A percentile compares a stretch with the other conserved stretches of the same genome.
Evolutionary conservation across 2,329 filamentous ascomycete genomes (phyloP).

Genomic region (Trichoderma sp.): DNA sequence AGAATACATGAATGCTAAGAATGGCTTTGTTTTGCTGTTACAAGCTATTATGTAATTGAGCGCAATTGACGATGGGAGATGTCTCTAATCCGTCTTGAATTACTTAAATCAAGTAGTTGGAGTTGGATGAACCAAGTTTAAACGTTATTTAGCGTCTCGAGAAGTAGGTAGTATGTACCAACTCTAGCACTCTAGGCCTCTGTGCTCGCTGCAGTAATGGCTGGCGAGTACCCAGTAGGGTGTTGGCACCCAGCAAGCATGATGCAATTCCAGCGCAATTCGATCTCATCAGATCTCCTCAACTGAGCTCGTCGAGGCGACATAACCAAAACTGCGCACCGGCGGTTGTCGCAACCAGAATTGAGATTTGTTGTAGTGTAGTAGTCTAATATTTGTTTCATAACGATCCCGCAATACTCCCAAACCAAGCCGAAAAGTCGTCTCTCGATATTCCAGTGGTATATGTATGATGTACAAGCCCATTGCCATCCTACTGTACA

Average conservation of each 20-base stretch:
- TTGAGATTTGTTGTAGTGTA: slow-evolving; percentile 22
- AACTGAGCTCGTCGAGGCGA: neutral
- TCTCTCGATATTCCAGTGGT: slow-evolving; percentile 22
- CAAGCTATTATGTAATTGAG: neutral
- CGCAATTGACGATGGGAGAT: neutral
- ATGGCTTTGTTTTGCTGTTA: neutral
- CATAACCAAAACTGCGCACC: neutral
- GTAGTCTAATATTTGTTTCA: slow-evolving; percentile 24
- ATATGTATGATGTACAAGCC: slow-evolving; percentile 25
- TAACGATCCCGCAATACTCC: slow-evolving; percentile 25
- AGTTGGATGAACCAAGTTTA: neutral
- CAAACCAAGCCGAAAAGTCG: slow-evolving; percentile 23
- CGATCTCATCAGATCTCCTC: neutral
- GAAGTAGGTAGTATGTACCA: neutral
- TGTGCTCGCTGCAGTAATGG: neutral
- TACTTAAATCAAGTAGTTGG: neutral
- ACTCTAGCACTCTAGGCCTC: neutral
- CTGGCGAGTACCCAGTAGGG: neutral
- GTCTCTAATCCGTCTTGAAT: neutral
- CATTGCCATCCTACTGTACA: slow-evolving; percentile 25
- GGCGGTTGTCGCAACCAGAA: slow-evolving; percentile 2
- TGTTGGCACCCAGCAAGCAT: neutral
- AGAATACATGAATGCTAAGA: neutral
- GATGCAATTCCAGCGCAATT: neutral
- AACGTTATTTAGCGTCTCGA: neutral